Percentiles rank a stretch among this genome's conserved stretches.
Evolutionary conservation across 176 grass and related monocot genomes (phyloP).

Genomic region (Musa schizocarpa): DNA sequence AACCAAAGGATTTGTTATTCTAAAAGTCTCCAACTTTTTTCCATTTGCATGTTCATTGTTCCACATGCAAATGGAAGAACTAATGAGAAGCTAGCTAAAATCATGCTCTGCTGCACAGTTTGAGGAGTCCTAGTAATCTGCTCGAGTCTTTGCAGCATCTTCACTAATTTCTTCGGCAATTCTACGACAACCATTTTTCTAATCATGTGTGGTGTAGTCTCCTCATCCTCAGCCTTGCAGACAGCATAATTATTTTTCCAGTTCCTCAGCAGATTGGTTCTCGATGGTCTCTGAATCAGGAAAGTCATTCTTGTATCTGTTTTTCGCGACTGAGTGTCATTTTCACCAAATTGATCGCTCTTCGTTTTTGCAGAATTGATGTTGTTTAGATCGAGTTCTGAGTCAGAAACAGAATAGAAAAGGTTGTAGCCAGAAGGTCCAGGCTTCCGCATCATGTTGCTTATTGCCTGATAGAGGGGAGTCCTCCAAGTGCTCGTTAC

Average conservation of each 20-base stretch:
- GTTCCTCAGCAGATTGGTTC: constrained; percentile 38
- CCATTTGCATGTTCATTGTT: background rate
- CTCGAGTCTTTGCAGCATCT: constrained; percentile 72
- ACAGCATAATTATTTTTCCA: constrained; percentile 54
- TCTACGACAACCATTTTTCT: background rate
- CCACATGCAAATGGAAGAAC: too few relatives aligned
- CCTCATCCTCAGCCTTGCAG: constrained; percentile 44
- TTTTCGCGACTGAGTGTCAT: constrained; percentile 5
- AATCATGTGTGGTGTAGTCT: constrained; percentile 47
- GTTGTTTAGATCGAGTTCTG: constrained; percentile 1
- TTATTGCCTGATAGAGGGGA: background rate
- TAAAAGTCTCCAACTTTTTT: too few relatives aligned
- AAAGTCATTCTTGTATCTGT: background rate
- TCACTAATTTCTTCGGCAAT: constrained; percentile 81
- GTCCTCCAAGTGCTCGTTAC: background rate
- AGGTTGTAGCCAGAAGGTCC: background rate
- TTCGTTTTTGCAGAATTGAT: background rate
- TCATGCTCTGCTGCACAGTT: constrained; percentile 54
- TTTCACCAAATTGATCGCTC: constrained; percentile 1
- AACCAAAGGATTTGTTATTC: too few relatives aligned
- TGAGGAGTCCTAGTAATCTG: constrained; percentile 69
- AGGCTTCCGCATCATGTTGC: background rate
- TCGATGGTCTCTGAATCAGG: too few relatives aligned
- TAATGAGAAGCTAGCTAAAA: constrained; percentile 39
- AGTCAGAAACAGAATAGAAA: constrained; percentile 9